Evolutionary conservation across 768 basidiomycete species (phyloP).

Genomic region (Flagelloscypha sp.): DNA sequence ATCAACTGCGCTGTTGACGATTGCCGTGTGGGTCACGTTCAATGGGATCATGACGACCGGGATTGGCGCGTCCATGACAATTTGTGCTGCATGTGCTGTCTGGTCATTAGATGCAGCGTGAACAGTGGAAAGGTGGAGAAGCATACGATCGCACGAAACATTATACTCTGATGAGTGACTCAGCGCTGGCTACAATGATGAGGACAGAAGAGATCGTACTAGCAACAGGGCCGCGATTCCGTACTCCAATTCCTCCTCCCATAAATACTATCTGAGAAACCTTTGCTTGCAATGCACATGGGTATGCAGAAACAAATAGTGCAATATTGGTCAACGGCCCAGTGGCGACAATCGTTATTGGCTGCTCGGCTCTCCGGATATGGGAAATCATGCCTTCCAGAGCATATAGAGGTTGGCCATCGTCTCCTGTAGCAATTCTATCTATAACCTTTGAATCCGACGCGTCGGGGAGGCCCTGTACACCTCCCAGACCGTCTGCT

Average conservation of each 20-base stretch:
- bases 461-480: conserved; percentile 38
- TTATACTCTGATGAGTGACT: conserved; percentile 35
- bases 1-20: conserved; percentile 34
- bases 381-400: conserved; percentile 39
- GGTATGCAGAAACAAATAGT: no score
- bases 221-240: conserved; percentile 45
- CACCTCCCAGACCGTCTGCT: conserved; percentile 46
- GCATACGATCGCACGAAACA: conserved; percentile 43
- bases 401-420: conserved; percentile 24
- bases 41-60: conserved; percentile 48
- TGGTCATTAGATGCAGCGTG: neutral
- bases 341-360: conserved; percentile 41
- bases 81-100: conserved; percentile 46
- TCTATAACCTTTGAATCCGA: conserved; percentile 24
- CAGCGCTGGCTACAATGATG: neutral
- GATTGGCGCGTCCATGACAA: conserved; percentile 42
- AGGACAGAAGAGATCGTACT: conserved; percentile 23
- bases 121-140: neutral
- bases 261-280: conserved; percentile 56
- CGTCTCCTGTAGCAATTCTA: conserved; percentile 19
- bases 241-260: conserved; percentile 52
- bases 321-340: no score
- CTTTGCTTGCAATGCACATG: no score
- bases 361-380: conserved; percentile 27
- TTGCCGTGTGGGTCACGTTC: conserved; percentile 55